A percentile compares a stretch with the other conserved stretches of the same genome.
Evolutionary conservation across 345 rosid genomes (phyloP).

Genomic region (Pugionium cornutum): DNA sequence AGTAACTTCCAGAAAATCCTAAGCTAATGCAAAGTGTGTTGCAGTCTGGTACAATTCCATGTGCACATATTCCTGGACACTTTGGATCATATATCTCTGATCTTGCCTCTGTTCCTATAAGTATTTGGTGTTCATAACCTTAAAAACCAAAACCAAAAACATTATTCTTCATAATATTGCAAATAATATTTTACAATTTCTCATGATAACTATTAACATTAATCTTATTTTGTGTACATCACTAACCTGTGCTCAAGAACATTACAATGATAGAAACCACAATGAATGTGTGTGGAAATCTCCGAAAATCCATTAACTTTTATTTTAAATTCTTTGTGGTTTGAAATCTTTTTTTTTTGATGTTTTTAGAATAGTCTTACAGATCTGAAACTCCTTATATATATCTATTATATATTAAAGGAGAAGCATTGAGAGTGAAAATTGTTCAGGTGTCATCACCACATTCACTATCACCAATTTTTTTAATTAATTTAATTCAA

Average conservation of each 20-base stretch:
- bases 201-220: not conserved
- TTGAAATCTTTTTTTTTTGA: no score
- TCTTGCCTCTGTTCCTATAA: slow-evolving; percentile 19
- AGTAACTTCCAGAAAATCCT: not conserved
- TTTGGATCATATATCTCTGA: slow-evolving; percentile 5
- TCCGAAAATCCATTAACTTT: not conserved
- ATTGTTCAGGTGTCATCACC: no score
- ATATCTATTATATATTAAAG: no score
- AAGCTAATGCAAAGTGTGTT: not conserved
- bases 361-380: no score
- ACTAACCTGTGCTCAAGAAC: slow-evolving; percentile 17
- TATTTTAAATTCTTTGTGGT: not conserved
- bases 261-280: slow-evolving; percentile 5
- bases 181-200: no score
- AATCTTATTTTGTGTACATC: not conserved
- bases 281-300: not conserved
- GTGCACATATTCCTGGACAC: slow-evolving; percentile 21
- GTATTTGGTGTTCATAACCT: not conserved
- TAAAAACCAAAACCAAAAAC: not conserved
- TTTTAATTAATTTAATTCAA: no score
- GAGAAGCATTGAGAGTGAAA: no score
- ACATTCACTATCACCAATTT: no score
- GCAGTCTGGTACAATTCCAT: slow-evolving; percentile 27
- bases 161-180: no score
- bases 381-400: no score